These are phyloP conservation scores for Pharnaceum exiguum DNA, from an alignment of 148 eudicot genomes.

Conservation along the genomic window DNA sequence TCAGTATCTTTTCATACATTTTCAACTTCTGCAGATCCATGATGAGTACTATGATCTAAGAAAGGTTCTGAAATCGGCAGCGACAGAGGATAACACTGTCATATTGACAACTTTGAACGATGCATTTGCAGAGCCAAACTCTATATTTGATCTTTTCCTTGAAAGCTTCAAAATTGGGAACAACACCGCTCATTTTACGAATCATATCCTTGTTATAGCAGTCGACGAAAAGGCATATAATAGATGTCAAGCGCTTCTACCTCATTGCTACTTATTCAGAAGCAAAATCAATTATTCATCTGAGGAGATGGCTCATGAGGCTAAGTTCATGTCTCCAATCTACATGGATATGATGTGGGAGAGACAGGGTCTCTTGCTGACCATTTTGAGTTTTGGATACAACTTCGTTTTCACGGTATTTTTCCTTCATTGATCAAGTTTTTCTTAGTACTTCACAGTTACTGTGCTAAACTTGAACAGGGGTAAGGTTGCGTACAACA, in stretches of 20 bases:
- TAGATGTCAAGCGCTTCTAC: conserved; percentile 7
- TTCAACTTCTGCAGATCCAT: not conserved
- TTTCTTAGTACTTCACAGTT: not conserved
- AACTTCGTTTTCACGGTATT: conserved; percentile 49
- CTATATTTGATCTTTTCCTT: conserved; percentile 34
- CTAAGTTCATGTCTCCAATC: conserved; percentile 32
- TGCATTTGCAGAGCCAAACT: conserved; percentile 36
- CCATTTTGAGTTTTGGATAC: conserved; percentile 43
- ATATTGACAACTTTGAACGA: conserved; percentile 31
- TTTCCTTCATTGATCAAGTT: not conserved
- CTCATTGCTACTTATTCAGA: conserved; percentile 20
- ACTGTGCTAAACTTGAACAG: not conserved
- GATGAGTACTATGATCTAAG: conserved; percentile 9
- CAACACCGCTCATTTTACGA: conserved; percentile 19
- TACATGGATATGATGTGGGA: conserved; percentile 57
- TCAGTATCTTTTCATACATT: too few relatives aligned
- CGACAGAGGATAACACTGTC: conserved; percentile 30
- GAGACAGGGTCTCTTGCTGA: conserved; percentile 34
- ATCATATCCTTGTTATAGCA: conserved; percentile 27
- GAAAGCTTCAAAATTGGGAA: conserved; percentile 31
- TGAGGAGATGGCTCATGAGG: conserved; percentile 19
- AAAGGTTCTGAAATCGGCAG: conserved; percentile 21
- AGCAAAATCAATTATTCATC: not conserved
- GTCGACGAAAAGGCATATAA: conserved; percentile 25
- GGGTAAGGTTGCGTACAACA: not conserved